These are phyloP conservation scores for Candida hungchunana DNA, from an alignment of 805 yeast species.

Conservation along the genomic window DNA sequence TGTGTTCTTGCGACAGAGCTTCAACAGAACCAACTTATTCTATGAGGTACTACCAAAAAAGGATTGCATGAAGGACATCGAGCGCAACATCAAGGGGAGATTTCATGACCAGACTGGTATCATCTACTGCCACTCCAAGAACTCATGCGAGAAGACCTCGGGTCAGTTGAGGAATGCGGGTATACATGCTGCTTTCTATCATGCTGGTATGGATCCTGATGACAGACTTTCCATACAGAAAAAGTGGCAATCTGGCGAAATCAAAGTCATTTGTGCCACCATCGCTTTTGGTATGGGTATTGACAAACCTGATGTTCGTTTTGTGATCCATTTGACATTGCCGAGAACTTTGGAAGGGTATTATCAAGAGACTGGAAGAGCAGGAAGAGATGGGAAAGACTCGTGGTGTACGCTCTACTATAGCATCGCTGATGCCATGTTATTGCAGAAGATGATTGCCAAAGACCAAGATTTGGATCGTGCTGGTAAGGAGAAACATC, in stretches of 20 bases:
- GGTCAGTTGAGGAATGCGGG: constrained; percentile 55
- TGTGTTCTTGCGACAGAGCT: constrained; percentile 77
- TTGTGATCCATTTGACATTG: constrained; percentile 80
- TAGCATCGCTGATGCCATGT: constrained; percentile 73
- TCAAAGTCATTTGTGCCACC: constrained; percentile 90
- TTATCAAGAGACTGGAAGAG: constrained; percentile 97
- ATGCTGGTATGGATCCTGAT: constrained; percentile 89
- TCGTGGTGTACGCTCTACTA: constrained; percentile 84
- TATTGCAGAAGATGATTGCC: constrained; percentile 71
- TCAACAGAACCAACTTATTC: constrained; percentile 80
- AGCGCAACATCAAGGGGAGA: constrained; percentile 45
- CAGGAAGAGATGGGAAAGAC: constrained; percentile 89
- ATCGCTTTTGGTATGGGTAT: constrained; percentile 99
- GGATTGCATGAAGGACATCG: constrained; percentile 51
- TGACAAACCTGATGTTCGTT: constrained; percentile 93
- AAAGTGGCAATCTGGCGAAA: constrained; percentile 70
- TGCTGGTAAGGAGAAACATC: constrained; percentile 69
- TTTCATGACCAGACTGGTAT: constrained; percentile 72
- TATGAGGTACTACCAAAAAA: constrained; percentile 75
- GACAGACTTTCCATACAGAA: constrained; percentile 69
- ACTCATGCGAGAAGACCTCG: constrained; percentile 80
- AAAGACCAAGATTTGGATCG: constrained; percentile 65
- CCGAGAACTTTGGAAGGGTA: constrained; percentile 94
- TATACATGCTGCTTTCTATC: constrained; percentile 71
- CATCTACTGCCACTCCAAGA: constrained; percentile 88